These are phyloP conservation scores for Liriodendron chinense DNA, from an alignment of 164 flowering plant species.

Conservation along the genomic window DNA sequence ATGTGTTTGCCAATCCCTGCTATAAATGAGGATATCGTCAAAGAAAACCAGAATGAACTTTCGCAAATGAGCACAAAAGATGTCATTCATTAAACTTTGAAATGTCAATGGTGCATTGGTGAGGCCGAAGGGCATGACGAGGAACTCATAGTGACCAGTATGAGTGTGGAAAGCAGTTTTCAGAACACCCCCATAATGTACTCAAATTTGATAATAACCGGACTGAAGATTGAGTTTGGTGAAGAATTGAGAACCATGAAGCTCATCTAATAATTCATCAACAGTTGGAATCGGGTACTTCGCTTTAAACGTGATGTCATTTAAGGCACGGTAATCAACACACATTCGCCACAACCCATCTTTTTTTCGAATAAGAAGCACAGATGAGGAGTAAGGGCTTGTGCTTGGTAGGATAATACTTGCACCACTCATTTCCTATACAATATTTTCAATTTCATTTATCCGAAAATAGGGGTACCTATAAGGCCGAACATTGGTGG, in stretches of 20 bases:
- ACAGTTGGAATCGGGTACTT: background rate
- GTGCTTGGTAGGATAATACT: background rate
- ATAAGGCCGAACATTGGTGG: background rate
- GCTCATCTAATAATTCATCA: background rate
- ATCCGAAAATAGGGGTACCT: background rate
- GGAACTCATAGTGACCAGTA: background rate
- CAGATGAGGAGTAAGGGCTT: slow-evolving; percentile 3
- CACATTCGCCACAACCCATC: slow-evolving; percentile 5
- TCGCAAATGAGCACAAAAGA: background rate
- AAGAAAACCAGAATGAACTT: background rate
- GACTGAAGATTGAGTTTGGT: background rate
- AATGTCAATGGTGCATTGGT: background rate
- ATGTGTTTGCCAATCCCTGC: background rate
- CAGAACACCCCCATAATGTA: background rate
- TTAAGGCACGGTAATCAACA: slow-evolving; percentile 1
- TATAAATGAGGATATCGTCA: background rate
- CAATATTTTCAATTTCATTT: too few relatives aligned
- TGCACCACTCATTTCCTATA: background rate
- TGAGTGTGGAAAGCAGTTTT: background rate
- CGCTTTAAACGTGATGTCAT: background rate
- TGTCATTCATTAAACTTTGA: background rate
- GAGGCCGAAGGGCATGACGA: background rate
- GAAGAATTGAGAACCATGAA: background rate
- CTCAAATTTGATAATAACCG: background rate
- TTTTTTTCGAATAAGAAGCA: background rate